Percentiles rank a stretch among this genome's conserved stretches.
phyloP scores from a whole-genome alignment of 1,139 yeast species.

The Protomyces lactucae-debilis region DNA sequence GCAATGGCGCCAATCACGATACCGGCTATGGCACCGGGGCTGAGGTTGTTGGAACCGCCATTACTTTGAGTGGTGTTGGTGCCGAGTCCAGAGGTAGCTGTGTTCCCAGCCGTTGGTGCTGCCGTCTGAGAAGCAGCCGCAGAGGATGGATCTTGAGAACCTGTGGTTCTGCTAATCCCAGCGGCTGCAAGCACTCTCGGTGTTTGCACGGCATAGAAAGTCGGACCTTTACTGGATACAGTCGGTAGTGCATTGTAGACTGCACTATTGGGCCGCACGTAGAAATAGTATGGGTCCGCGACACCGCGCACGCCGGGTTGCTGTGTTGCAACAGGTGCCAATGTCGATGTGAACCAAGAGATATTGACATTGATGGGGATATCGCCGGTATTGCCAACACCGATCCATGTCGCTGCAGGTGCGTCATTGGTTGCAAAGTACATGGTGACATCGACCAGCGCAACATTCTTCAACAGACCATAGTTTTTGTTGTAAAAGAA shows the following conservation, averaged over 20 bases:
- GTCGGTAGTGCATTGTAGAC: constrained; percentile 16
- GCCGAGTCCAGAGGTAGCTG: not conserved
- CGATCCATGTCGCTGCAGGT: constrained; percentile 25
- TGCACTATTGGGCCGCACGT: constrained; percentile 15
- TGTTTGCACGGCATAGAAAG: constrained; percentile 24
- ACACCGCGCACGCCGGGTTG: not conserved
- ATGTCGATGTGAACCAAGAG: constrained; percentile 16
- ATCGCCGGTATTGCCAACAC: constrained; percentile 22
- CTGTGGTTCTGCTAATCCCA: not conserved
- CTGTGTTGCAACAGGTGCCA: constrained; percentile 7
- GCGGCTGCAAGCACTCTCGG: constrained; percentile 5
- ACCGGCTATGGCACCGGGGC: constrained; percentile 16
- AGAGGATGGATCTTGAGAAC: no score
- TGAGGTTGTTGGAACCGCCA: not conserved
- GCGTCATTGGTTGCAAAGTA: constrained; percentile 16
- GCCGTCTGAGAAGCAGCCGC: not conserved
- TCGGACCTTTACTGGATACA: constrained; percentile 11
- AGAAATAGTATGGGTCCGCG: constrained; percentile 18
- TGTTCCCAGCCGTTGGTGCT: not conserved
- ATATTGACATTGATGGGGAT: constrained; percentile 17
- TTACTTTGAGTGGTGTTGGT: not conserved
- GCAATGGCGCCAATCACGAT: constrained; percentile 22
- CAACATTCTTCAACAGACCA: constrained; percentile 7
- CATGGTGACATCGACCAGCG: constrained; percentile 15
- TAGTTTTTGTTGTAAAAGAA: constrained; percentile 15